Evolutionary conservation across 139 green algal species (phyloP).

Genomic region (Zygnema circumcarinatum): DNA sequence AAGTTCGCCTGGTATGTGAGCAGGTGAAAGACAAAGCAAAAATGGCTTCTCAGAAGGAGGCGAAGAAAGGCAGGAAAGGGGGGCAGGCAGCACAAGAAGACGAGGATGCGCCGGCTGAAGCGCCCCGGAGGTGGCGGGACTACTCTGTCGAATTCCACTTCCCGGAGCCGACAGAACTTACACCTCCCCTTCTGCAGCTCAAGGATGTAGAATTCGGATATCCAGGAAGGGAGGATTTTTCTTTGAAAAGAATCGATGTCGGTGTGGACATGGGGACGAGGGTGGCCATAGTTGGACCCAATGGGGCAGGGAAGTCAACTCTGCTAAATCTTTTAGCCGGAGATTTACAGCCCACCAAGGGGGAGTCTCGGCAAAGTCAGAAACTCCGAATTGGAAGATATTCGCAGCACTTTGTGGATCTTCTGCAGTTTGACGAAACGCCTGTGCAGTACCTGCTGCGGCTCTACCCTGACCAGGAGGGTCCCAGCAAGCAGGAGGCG

Average conservation of each 20-base stretch:
- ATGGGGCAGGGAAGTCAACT: slow-evolving; percentile 91
- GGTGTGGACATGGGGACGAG: slow-evolving; percentile 97
- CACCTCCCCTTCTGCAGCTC: slow-evolving; percentile 81
- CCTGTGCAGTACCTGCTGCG: slow-evolving; percentile 77
- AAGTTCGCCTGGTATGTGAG: no score
- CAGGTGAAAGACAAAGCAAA: slow-evolving; percentile 61
- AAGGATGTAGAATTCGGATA: slow-evolving; percentile 95
- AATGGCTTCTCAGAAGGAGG: slow-evolving; percentile 56
- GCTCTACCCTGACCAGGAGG: slow-evolving; percentile 62
- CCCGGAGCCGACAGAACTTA: slow-evolving; percentile 91
- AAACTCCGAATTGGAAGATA: slow-evolving; percentile 97
- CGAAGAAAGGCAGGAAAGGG: slow-evolving; percentile 65
- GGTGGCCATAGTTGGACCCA: slow-evolving; percentile 96
- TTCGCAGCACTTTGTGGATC: slow-evolving; percentile 98
- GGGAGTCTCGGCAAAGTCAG: slow-evolving; percentile 83
- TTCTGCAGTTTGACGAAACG: slow-evolving; percentile 90
- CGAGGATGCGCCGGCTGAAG: slow-evolving; percentile 66
- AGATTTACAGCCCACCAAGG: slow-evolving; percentile 83
- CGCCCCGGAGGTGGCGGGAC: slow-evolving; percentile 78
- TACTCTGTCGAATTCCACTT: slow-evolving; percentile 94
- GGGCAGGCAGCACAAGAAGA: slow-evolving; percentile 28
- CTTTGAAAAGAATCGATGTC: slow-evolving; percentile 91
- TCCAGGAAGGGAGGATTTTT: slow-evolving; percentile 72
- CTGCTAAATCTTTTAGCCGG: slow-evolving; percentile 97
- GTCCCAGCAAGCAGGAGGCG: slow-evolving; percentile 78